A percentile compares a stretch with the other conserved stretches of the same genome.
phyloP scores from a whole-genome alignment of 2,329 filamentous ascomycete species.

The Ceratocystis cubensis region DNA sequence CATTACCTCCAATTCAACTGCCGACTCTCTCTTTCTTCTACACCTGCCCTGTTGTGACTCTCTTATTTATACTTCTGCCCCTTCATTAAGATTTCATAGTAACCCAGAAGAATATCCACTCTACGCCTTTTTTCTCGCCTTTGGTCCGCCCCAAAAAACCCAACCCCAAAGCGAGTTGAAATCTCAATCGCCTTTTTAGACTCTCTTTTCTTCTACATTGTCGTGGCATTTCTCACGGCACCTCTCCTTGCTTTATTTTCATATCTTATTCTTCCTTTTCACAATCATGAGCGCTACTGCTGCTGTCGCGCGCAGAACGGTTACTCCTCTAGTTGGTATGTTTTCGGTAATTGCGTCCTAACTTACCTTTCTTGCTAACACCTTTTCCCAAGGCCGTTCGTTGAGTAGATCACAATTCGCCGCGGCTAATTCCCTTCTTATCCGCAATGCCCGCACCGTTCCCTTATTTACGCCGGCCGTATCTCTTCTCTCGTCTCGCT shows the following conservation, averaged over 20 bases:
- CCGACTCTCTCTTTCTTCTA: not conserved
- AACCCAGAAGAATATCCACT: too few species aligned
- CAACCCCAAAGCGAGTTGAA: not conserved
- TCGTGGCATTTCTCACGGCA: not conserved
- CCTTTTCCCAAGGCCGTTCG: slow-evolving; percentile 17
- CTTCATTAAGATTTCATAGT: not conserved
- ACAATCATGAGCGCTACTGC: slow-evolving; percentile 19
- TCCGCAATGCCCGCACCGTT: slow-evolving; percentile 16
- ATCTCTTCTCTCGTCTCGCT: slow-evolving; percentile 42
- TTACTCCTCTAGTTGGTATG: slow-evolving; percentile 19
- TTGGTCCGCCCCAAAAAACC: not conserved
- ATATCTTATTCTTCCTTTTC: not conserved
- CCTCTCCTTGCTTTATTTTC: slow-evolving; percentile 1
- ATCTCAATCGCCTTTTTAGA: not conserved
- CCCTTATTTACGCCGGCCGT: slow-evolving; percentile 36
- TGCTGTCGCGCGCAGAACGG: slow-evolving; percentile 18
- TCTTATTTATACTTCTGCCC: slow-evolving; percentile 3
- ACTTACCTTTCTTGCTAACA: not conserved
- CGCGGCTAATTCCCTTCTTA: slow-evolving; percentile 19
- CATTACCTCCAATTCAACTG: too few species aligned
- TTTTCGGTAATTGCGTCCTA: not conserved
- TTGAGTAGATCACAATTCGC: slow-evolving; percentile 21
- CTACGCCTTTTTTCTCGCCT: not conserved
- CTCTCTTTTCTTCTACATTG: not conserved
- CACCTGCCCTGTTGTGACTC: not conserved